phyloP scores from a whole-genome alignment of 805 yeast species.

The Candida boleticola region DNA sequence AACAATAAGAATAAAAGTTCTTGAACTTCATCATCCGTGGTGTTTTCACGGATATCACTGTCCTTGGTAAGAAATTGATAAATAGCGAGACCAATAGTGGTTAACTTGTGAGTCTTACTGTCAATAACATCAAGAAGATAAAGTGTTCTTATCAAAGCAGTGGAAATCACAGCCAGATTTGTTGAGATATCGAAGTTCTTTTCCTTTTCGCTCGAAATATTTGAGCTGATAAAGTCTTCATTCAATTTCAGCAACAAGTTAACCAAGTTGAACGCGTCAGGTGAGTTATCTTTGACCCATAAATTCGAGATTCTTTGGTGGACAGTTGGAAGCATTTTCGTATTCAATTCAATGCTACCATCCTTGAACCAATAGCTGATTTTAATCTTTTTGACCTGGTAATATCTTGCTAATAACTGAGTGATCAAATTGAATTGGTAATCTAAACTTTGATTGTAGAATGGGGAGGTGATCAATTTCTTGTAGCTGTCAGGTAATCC shows the following conservation, averaged over 20 bases:
- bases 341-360: slow-evolving; percentile 42
- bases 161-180: slow-evolving; percentile 54
- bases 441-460: slow-evolving; percentile 52
- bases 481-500: slow-evolving; percentile 58
- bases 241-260: slow-evolving; percentile 9
- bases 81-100: slow-evolving; percentile 52
- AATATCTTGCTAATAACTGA: slow-evolving; percentile 75
- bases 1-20: slow-evolving; percentile 47
- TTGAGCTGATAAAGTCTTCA: slow-evolving; percentile 23
- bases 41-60: slow-evolving; percentile 4
- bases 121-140: slow-evolving; percentile 50
- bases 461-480: slow-evolving; percentile 45
- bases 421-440: slow-evolving; percentile 66
- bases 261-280: slow-evolving; percentile 13
- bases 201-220: slow-evolving; percentile 14
- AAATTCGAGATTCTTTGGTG: slow-evolving; percentile 35
- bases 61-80: slow-evolving; percentile 24
- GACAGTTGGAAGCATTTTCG: slow-evolving; percentile 53
- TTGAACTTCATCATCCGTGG: slow-evolving; percentile 27
- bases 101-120: slow-evolving; percentile 39
- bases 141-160: slow-evolving; percentile 54
- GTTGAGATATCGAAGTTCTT: slow-evolving; percentile 33
- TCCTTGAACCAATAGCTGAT: slow-evolving; percentile 56
- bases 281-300: slow-evolving; percentile 12
- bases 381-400: slow-evolving; percentile 67